These are phyloP conservation scores for Ramaria sp. DNA, from an alignment of 768 basidiomycete species.

Conservation along the genomic window DNA sequence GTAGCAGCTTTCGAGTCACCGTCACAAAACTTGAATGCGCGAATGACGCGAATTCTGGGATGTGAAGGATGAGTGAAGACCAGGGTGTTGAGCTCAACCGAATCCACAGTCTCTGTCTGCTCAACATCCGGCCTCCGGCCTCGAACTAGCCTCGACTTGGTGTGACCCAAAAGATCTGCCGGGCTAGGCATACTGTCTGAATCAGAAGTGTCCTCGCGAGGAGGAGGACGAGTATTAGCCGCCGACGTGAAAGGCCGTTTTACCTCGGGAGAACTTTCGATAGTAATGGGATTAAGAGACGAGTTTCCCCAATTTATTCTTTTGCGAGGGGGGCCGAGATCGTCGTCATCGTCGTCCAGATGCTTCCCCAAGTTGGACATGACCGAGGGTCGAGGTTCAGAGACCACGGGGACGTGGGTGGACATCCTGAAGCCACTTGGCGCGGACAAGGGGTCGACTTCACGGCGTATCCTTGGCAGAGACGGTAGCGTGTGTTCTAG, in stretches of 20 bases:
- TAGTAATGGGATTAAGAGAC: slow-evolving; percentile 18
- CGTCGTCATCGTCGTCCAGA: slow-evolving; percentile 30
- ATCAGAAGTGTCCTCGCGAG: slow-evolving; percentile 41
- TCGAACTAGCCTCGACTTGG: slow-evolving; percentile 46
- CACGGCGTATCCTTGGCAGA: slow-evolving; percentile 19
- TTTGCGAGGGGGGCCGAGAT: slow-evolving; percentile 64
- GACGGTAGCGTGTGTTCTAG: slow-evolving; percentile 27
- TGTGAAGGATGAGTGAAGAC: slow-evolving; percentile 28
- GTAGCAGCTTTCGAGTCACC: slow-evolving; percentile 7
- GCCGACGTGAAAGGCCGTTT: slow-evolving; percentile 35
- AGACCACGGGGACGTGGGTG: slow-evolving; percentile 17
- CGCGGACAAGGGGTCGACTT: slow-evolving; percentile 44
- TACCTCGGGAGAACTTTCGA: slow-evolving; percentile 42
- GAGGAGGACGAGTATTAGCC: slow-evolving; percentile 30
- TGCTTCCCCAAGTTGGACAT: slow-evolving; percentile 24
- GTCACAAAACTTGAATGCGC: slow-evolving; percentile 2
- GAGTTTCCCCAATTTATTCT: slow-evolving; percentile 46
- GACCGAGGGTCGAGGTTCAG: slow-evolving; percentile 7
- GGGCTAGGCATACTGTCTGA: slow-evolving; percentile 59
- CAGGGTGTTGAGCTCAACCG: slow-evolving; percentile 4
- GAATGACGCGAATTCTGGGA: slow-evolving; percentile 5
- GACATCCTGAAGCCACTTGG: slow-evolving; percentile 47
- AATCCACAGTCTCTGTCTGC: background rate
- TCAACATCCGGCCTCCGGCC: slow-evolving; percentile 25
- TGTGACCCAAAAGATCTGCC: slow-evolving; percentile 29